Evolutionary conservation across 495 filamentous ascomycete species (phyloP).

Genomic region (Penicillium daleae): DNA sequence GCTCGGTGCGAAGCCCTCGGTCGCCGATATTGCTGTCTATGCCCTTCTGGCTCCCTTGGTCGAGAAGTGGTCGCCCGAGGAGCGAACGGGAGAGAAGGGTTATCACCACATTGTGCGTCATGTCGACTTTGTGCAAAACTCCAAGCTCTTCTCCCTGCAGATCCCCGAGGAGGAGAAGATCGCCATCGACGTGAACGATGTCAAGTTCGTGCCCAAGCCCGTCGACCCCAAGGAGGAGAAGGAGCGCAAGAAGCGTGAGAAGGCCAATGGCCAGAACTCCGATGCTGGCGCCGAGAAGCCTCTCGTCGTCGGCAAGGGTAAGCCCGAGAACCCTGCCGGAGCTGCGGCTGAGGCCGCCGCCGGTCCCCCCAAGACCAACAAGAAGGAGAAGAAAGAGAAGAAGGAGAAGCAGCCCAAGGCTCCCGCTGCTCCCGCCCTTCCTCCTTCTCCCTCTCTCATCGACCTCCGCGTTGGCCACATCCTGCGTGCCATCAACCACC

Average conservation of each 20-base stretch:
- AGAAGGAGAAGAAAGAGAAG: constrained; percentile 79
- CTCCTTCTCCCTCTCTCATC: constrained; percentile 81
- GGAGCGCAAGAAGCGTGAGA: constrained; percentile 85
- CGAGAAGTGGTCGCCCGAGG: constrained; percentile 78
- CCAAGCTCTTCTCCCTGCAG: constrained; percentile 72
- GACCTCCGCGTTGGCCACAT: constrained; percentile 97
- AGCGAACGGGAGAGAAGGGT: constrained; percentile 88
- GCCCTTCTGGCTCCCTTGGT: constrained; percentile 78
- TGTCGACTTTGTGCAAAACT: constrained; percentile 93
- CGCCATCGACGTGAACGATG: constrained; percentile 73
- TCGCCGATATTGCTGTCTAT: constrained; percentile 88
- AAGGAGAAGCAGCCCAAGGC: constrained; percentile 67
- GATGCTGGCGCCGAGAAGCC: constrained; percentile 46
- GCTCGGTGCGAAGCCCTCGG: constrained; percentile 85
- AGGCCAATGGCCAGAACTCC: constrained; percentile 60
- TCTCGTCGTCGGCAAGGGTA: constrained; percentile 49
- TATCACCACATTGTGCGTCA: constrained; percentile 90
- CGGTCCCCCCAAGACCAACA: constrained; percentile 39
- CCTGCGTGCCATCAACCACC: constrained; percentile 90
- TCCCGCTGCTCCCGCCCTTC: constrained; percentile 64
- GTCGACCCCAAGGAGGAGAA: constrained; percentile 87
- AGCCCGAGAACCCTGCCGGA: constrained; percentile 49
- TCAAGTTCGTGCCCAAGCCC: constrained; percentile 80
- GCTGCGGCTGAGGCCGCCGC: constrained; percentile 32
- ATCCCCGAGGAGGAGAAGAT: constrained; percentile 79